Conservation (phyloP, 2,329 filamentous ascomycete genomes). For the Ceratocystiopsis sp. region DNA sequence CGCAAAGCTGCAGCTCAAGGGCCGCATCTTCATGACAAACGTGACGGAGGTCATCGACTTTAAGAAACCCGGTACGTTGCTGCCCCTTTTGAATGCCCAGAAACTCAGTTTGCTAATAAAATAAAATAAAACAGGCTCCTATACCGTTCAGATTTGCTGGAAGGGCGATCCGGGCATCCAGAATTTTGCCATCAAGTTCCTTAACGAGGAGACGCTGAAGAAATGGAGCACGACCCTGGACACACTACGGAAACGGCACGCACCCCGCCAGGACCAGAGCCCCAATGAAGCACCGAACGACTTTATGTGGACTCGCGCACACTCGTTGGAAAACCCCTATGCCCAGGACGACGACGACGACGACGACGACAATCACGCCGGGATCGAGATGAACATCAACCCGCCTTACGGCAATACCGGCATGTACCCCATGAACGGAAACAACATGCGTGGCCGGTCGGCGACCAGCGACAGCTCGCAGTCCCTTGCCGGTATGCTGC, state of each 20-base stretch:
- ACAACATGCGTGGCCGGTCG: constrained; percentile 59
- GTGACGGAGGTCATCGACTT: constrained; percentile 86
- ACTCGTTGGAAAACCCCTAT: constrained; percentile 62
- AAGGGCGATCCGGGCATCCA: constrained; percentile 91
- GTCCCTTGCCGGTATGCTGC: constrained; percentile 37
- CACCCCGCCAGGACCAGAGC: constrained; percentile 28
- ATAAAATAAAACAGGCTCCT: constrained; percentile 44
- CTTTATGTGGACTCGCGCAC: constrained; percentile 61
- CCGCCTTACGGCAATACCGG: constrained; percentile 12
- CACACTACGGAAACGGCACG: constrained; percentile 49
- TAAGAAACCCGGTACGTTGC: constrained; percentile 60
- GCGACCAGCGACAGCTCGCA: constrained; percentile 53
- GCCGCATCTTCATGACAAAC: constrained; percentile 97
- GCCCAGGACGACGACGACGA: constrained; percentile 45
- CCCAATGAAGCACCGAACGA: constrained; percentile 44
- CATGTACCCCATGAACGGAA: constrained; percentile 18
- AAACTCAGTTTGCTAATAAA: no score
- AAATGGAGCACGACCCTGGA: constrained; percentile 79
- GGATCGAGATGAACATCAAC: no score
- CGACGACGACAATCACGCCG: constrained; percentile 30
- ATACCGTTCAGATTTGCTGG: constrained; percentile 97
- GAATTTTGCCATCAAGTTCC: constrained; percentile 88
- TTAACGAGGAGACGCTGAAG: constrained; percentile 80
- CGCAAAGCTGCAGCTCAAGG: constrained; percentile 84
- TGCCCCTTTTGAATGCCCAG: background rate